These are phyloP conservation scores for Phytophthora multivora DNA, from an alignment of 352 stramenopile species.

Conservation along the genomic window DNA sequence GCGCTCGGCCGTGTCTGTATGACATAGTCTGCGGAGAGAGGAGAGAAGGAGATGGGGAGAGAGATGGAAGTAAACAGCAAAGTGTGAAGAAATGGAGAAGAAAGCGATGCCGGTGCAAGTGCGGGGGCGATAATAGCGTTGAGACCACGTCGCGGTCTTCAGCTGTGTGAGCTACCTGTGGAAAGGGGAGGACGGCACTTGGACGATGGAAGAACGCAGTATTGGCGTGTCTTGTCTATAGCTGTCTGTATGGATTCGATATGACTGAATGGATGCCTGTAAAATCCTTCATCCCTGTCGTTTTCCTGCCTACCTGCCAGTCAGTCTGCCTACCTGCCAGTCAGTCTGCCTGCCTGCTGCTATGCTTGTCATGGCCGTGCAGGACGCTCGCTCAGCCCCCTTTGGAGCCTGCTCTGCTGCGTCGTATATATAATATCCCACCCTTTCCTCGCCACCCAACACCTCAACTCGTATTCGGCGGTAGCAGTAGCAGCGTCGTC, in stretches of 20 bases:
- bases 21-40: slow-evolving; percentile 24
- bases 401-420: slow-evolving; percentile 1
- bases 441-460: background rate
- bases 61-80: slow-evolving; percentile 17
- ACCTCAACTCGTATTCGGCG: background rate
- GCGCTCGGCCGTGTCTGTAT: slow-evolving; percentile 72
- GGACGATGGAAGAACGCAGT: slow-evolving; percentile 27
- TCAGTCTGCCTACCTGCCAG: slow-evolving; percentile 12
- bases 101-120: slow-evolving; percentile 9
- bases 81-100: slow-evolving; percentile 3
- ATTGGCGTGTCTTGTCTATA: slow-evolving; percentile 40
- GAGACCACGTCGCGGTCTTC: slow-evolving; percentile 5
- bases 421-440: slow-evolving; percentile 37
- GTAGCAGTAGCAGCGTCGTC: background rate
- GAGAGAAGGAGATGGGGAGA: slow-evolving; percentile 8
- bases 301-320: slow-evolving; percentile 24
- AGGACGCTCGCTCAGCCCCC: background rate
- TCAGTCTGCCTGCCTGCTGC: slow-evolving; percentile 1
- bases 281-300: slow-evolving; percentile 36
- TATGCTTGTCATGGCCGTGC: background rate
- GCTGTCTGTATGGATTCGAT: slow-evolving; percentile 41
- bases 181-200: slow-evolving; percentile 25
- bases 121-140: background rate
- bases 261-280: slow-evolving; percentile 49
- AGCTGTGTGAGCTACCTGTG: slow-evolving; percentile 12